These are phyloP conservation scores for Ganoderma resinaceum DNA, from an alignment of 1,284 basidiomycete genomes.

Conservation along the genomic window DNA sequence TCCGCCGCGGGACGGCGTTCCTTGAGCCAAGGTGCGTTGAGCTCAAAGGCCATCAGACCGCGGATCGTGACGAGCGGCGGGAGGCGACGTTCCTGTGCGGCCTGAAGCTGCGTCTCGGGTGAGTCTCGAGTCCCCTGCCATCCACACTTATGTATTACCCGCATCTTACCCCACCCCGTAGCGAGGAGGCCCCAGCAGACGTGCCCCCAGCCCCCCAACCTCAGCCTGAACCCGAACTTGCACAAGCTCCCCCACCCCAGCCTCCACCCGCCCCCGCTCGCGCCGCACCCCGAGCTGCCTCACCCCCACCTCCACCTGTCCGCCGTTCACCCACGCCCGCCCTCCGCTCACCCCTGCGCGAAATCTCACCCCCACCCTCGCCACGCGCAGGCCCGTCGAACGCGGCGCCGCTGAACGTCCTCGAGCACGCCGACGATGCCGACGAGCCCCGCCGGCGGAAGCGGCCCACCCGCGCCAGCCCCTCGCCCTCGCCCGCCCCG, in stretches of 20 bases:
- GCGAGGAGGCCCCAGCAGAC: constrained; percentile 17
- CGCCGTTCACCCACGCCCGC: background rate
- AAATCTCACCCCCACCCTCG: constrained; percentile 33
- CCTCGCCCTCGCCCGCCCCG: constrained; percentile 37
- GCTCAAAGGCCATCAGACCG: constrained; percentile 62
- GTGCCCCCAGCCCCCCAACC: constrained; percentile 20
- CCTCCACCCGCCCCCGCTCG: constrained; percentile 11
- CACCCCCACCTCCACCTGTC: background rate
- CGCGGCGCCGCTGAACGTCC: constrained; percentile 2
- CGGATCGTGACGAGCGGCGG: constrained; percentile 63
- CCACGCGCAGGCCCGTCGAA: constrained; percentile 32
- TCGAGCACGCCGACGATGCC: constrained; percentile 47
- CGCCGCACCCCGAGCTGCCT: background rate
- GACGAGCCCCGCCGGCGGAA: constrained; percentile 52
- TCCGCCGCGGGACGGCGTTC: constrained; percentile 70
- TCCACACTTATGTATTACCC: background rate
- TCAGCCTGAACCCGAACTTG: constrained; percentile 21
- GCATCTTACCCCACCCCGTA: background rate
- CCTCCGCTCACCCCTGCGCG: constrained; percentile 35
- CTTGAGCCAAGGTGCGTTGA: constrained; percentile 69
- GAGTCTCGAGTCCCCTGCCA: constrained; percentile 28
- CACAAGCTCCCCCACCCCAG: constrained; percentile 7
- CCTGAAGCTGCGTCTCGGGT: constrained; percentile 70
- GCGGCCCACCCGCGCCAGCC: constrained; percentile 31
- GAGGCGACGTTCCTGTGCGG: constrained; percentile 60